These are phyloP conservation scores for Linnemannia zychae DNA, from an alignment of 192 early-diverging fungal genomes.

Conservation along the genomic window DNA sequence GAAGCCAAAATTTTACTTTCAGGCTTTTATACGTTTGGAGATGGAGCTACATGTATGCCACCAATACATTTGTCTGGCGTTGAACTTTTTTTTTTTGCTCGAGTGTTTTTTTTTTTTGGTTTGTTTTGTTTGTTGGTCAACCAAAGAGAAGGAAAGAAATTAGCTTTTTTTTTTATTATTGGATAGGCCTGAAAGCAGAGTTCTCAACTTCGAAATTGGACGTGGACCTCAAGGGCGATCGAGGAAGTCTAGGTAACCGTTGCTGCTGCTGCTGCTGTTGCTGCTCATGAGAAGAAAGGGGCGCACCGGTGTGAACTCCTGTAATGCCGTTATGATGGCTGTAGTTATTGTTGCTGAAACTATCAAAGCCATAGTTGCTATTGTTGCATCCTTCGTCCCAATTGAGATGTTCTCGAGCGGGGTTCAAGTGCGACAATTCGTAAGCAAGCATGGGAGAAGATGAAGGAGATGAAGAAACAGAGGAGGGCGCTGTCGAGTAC, in stretches of 20 bases:
- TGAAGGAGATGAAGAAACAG: neutral
- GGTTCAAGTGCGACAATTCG: constrained; percentile 4
- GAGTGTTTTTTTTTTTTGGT: neutral
- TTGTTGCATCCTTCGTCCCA: neutral
- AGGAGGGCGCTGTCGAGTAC: neutral
- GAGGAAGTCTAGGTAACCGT: constrained; percentile 7
- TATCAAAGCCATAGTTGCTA: too few relatives aligned
- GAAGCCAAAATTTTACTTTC: neutral
- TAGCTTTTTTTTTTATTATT: neutral
- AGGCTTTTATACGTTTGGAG: too few relatives aligned
- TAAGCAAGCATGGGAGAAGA: neutral
- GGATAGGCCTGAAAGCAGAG: neutral
- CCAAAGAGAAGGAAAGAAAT: neutral
- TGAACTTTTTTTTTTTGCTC: neutral
- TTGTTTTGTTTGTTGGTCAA: neutral
- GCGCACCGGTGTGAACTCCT: neutral
- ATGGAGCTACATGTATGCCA: too few relatives aligned
- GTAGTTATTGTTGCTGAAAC: neutral
- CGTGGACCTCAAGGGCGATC: constrained; percentile 16
- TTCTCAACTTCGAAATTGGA: neutral
- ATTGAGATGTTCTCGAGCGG: neutral
- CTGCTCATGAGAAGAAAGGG: neutral
- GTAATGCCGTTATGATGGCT: neutral
- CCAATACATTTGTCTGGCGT: neutral
- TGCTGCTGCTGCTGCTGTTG: constrained; percentile 6